These are phyloP conservation scores for Linum usitatissimum DNA, from an alignment of 345 rosid species.

Conservation along the genomic window DNA sequence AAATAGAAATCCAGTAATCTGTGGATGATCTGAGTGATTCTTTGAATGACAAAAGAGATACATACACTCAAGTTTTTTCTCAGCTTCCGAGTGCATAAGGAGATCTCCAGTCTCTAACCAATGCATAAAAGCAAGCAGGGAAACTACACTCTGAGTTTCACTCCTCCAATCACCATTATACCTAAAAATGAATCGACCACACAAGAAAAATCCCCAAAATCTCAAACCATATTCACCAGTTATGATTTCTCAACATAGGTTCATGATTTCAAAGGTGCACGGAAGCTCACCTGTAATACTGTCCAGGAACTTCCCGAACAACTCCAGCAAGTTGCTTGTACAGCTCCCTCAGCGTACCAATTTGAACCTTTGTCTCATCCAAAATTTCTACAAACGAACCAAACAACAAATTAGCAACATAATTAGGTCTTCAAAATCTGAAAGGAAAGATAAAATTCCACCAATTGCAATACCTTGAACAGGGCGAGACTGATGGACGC, in stretches of 20 bases:
- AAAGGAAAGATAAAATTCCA: neutral
- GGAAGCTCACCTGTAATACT: constrained; percentile 53
- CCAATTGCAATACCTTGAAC: constrained; percentile 42
- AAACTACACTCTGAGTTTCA: constrained; percentile 84
- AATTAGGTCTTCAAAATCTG: neutral
- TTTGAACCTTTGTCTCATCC: constrained; percentile 50
- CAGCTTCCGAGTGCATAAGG: constrained; percentile 61
- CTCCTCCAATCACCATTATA: constrained; percentile 94
- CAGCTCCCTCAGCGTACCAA: constrained; percentile 42
- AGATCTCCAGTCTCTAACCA: constrained; percentile 84
- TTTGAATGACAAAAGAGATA: neutral
- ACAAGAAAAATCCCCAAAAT: constrained; percentile 1
- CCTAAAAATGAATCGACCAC: constrained; percentile 27
- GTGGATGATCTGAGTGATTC: neutral
- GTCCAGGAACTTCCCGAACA: constrained; percentile 50
- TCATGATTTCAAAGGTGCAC: neutral
- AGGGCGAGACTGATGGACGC: constrained; percentile 80
- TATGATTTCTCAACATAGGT: neutral
- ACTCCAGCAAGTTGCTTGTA: constrained; percentile 51
- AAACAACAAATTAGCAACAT: neutral
- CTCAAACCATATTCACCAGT: constrained; percentile 1
- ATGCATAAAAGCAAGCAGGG: constrained; percentile 75
- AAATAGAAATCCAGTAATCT: neutral
- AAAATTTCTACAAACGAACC: constrained; percentile 40
- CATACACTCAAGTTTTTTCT: constrained; percentile 79